Evolutionary conservation across 306 rosid species (phyloP).

Genomic region (Trifolium pratense): DNA sequence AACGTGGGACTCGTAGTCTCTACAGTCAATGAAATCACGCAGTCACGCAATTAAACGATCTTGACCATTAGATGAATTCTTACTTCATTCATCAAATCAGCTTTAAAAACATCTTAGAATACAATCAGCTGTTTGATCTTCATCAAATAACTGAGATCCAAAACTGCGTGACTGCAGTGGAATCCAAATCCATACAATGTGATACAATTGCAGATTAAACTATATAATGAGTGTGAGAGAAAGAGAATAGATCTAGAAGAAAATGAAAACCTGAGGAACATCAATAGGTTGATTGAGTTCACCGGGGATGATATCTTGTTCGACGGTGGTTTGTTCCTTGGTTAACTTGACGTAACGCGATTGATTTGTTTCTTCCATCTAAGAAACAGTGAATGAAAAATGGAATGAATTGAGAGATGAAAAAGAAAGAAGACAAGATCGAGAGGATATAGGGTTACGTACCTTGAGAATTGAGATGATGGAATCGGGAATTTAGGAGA

Average conservation of each 20-base stretch:
- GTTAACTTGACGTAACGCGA: slow-evolving; percentile 88
- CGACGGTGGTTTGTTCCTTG: slow-evolving; percentile 75
- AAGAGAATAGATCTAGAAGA: not conserved
- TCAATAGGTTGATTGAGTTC: slow-evolving; percentile 97
- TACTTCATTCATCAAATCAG: not conserved
- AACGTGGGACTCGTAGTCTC: not conserved
- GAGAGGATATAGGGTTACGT: not conserved
- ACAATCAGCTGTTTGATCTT: not conserved
- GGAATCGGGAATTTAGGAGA: slow-evolving; percentile 3
- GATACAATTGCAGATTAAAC: not conserved
- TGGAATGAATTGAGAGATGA: not conserved
- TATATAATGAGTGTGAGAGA: not conserved
- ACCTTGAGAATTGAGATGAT: not conserved
- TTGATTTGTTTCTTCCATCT: slow-evolving; percentile 77
- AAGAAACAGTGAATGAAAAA: not conserved
- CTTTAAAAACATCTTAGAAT: not conserved
- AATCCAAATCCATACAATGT: slow-evolving; percentile 6
- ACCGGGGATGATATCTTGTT: slow-evolving; percentile 90
- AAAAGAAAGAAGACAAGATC: not conserved
- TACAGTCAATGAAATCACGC: no score
- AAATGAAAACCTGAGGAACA: slow-evolving; percentile 72
- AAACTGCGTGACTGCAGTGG: not conserved
- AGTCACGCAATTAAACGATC: no score
- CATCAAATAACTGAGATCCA: not conserved
- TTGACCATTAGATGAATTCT: no score